Conservation (phyloP, 1,139 yeast species). For the Candida freyschussii region DNA sequence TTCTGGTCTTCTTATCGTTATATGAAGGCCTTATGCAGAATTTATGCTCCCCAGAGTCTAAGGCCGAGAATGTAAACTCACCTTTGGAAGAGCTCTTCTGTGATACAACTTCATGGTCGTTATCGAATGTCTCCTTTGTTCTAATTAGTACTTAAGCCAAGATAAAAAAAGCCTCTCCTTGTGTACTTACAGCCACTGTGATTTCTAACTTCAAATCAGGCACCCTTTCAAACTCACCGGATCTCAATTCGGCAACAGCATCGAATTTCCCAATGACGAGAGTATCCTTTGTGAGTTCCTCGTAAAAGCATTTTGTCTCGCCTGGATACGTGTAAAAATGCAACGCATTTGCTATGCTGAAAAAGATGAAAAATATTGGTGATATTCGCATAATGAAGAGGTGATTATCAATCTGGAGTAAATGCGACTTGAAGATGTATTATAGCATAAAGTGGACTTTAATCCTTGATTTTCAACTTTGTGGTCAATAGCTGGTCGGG, state of each 20-base stretch:
- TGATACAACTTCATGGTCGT: constrained; percentile 51
- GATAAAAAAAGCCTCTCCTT: not conserved
- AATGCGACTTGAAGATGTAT: too few relatives aligned
- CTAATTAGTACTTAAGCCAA: not conserved
- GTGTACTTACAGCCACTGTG: constrained; percentile 43
- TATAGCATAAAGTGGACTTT: too few relatives aligned
- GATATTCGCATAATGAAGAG: too few relatives aligned
- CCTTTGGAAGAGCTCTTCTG: constrained; percentile 48
- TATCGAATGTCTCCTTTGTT: constrained; percentile 45
- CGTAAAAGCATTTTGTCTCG: constrained; percentile 47
- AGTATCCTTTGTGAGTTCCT: constrained; percentile 46
- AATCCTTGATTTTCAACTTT: too few relatives aligned
- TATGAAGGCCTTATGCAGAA: constrained; percentile 54
- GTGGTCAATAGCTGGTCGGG: too few relatives aligned
- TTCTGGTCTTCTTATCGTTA: constrained; percentile 36
- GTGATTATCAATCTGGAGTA: too few relatives aligned
- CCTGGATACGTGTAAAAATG: constrained; percentile 31
- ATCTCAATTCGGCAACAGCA: constrained; percentile 28
- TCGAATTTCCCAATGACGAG: constrained; percentile 44
- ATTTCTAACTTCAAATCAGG: constrained; percentile 35
- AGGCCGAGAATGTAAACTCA: constrained; percentile 56
- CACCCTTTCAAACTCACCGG: constrained; percentile 32
- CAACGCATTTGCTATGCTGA: constrained; percentile 17
- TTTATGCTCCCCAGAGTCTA: constrained; percentile 59
- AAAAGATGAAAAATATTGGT: too few relatives aligned